Evolutionary conservation across 768 basidiomycete genomes (phyloP).

Genomic region (Lentinula boryana): DNA sequence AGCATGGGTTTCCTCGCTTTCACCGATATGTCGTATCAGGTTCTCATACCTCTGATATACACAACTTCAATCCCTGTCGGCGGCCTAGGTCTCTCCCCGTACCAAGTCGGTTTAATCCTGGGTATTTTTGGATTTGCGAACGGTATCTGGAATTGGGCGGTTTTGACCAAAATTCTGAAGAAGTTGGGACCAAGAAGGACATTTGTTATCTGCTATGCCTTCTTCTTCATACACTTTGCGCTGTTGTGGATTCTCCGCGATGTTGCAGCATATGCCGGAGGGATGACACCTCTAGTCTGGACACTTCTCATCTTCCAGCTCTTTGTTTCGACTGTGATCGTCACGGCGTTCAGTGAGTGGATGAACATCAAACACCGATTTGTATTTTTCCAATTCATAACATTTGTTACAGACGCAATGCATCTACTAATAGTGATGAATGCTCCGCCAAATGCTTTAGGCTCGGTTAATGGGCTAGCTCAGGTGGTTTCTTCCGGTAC

Average conservation of each 20-base stretch:
- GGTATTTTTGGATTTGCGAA: constrained; percentile 44
- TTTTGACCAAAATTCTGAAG: constrained; percentile 46
- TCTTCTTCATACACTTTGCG: constrained; percentile 18
- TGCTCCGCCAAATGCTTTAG: constrained; percentile 38
- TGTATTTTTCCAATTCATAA: background rate
- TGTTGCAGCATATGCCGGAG: constrained; percentile 25
- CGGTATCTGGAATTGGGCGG: constrained; percentile 45
- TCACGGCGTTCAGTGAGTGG: constrained; percentile 30
- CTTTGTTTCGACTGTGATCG: constrained; percentile 17
- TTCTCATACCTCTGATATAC: constrained; percentile 20
- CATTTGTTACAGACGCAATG: constrained; percentile 33
- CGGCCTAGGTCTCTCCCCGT: constrained; percentile 46
- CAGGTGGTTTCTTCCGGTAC: constrained; percentile 45
- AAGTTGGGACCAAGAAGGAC: constrained; percentile 48
- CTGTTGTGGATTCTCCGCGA: background rate
- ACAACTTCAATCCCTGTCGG: constrained; percentile 46
- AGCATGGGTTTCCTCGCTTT: constrained; percentile 23
- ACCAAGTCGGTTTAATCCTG: constrained; percentile 43
- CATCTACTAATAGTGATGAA: constrained; percentile 39
- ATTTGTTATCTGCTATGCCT: constrained; percentile 30
- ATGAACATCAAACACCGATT: background rate
- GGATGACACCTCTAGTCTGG: constrained; percentile 25
- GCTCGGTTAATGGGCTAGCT: constrained; percentile 47
- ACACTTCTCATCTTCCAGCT: constrained; percentile 28
- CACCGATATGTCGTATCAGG: constrained; percentile 20